These are phyloP conservation scores for Chrysoporthe puriensis DNA, from an alignment of 2,329 filamentous ascomycete genomes.

Conservation along the genomic window DNA sequence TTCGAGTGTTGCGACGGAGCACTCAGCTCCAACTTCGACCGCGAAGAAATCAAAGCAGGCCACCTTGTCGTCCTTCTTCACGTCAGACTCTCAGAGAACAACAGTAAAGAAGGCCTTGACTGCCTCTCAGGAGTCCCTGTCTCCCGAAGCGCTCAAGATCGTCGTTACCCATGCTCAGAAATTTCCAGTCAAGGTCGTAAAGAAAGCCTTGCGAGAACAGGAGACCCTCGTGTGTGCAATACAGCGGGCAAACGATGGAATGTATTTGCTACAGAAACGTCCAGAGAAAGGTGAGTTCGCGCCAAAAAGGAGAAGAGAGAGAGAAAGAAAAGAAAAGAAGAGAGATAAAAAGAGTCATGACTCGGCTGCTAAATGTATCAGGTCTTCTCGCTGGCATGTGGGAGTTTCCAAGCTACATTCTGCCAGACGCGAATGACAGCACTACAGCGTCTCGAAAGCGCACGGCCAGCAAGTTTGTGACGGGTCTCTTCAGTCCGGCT, in stretches of 20 bases:
- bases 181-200: slow-evolving; percentile 55
- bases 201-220: slow-evolving; percentile 56
- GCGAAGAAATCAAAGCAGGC: slow-evolving; percentile 34
- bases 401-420: slow-evolving; percentile 55
- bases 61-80: slow-evolving; percentile 42
- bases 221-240: slow-evolving; percentile 59
- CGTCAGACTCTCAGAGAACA: not conserved
- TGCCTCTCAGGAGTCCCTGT: not conserved
- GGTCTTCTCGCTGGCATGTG: slow-evolving; percentile 58
- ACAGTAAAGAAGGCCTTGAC: slow-evolving; percentile 8
- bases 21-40: slow-evolving; percentile 17
- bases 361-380: not conserved
- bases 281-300: slow-evolving; percentile 47
- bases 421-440: slow-evolving; percentile 37
- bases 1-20: slow-evolving; percentile 40
- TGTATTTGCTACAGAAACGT: slow-evolving; percentile 53
- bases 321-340: no score
- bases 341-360: not conserved
- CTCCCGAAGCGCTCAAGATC: slow-evolving; percentile 36
- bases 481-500: slow-evolving; percentile 32
- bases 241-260: slow-evolving; percentile 43
- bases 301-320: not conserved
- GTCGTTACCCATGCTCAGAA: slow-evolving; percentile 51
- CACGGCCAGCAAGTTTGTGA: slow-evolving; percentile 43
- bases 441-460: slow-evolving; percentile 39